Conservation (phyloP, 1,284 basidiomycete genomes). For the Puccinia polysora region DNA sequence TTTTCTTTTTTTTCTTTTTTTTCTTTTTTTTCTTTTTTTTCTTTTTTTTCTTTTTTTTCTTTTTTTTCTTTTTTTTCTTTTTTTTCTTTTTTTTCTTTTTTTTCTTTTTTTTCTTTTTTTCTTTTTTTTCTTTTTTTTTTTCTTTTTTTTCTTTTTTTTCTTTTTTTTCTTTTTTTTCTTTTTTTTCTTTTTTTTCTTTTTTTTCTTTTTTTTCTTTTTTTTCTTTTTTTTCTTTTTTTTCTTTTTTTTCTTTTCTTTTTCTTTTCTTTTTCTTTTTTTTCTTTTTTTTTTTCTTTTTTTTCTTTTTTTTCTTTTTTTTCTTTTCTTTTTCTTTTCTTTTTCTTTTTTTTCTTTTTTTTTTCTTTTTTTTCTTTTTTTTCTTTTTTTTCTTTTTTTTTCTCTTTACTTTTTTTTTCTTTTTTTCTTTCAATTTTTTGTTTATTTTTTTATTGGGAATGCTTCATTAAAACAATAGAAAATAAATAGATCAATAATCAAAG, state of each 20-base stretch:
- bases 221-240: not conserved
- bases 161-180: not conserved
- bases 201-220: not conserved
- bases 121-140: not conserved
- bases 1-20: constrained; percentile 27
- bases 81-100: not conserved
- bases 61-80: not conserved
- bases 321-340: not conserved
- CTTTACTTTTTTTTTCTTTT: not conserved
- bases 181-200: not conserved
- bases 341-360: not conserved
- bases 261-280: not conserved
- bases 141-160: not conserved
- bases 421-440: not conserved
- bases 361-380: not conserved
- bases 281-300: not conserved
- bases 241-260: not conserved
- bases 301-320: not conserved
- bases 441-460: not conserved
- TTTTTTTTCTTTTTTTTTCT: not conserved
- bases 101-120: not conserved
- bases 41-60: not conserved
- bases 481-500: no score
- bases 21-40: not conserved
- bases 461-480: not conserved